These are phyloP conservation scores for Pythium utonaiense DNA, from an alignment of 352 stramenopile species.

Conservation along the genomic window DNA sequence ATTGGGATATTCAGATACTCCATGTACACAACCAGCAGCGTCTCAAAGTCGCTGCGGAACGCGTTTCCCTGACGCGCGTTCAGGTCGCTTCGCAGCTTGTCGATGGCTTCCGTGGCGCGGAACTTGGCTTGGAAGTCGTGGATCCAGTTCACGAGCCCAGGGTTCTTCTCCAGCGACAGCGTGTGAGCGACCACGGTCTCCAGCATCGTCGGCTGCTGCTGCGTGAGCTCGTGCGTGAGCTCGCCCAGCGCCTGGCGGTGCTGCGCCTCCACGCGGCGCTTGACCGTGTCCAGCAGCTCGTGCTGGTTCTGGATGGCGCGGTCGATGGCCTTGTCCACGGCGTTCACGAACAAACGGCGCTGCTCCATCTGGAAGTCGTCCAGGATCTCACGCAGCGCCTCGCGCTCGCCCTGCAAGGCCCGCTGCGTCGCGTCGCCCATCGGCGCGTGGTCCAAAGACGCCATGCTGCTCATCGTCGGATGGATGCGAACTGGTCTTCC, in stretches of 20 bases:
- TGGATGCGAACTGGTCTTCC: no score
- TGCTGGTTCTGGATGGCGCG: slow-evolving; percentile 5
- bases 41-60: slow-evolving; percentile 15
- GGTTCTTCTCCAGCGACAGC: not conserved
- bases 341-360: slow-evolving; percentile 8
- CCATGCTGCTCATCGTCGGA: no score
- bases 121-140: not conserved
- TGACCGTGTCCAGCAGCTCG: slow-evolving; percentile 9
- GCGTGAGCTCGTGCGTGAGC: slow-evolving; percentile 3
- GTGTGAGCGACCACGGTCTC: slow-evolving; percentile 5
- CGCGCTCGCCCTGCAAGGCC: slow-evolving; percentile 1
- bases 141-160: not conserved
- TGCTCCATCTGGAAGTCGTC: slow-evolving; percentile 9
- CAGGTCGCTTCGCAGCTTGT: slow-evolving; percentile 6
- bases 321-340: slow-evolving; percentile 14
- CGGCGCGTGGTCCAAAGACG: not conserved
- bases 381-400: slow-evolving; percentile 6
- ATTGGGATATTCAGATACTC: slow-evolving; percentile 13
- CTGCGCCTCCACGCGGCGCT: not conserved
- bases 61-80: slow-evolving; percentile 3
- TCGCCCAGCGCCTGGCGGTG: not conserved
- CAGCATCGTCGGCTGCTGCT: slow-evolving; percentile 4
- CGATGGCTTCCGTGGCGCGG: not conserved
- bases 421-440: not conserved
- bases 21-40: slow-evolving; percentile 13